These are phyloP conservation scores for Tanacetum coccineum DNA, from an alignment of 129 eudicot genomes.

Conservation along the genomic window DNA sequence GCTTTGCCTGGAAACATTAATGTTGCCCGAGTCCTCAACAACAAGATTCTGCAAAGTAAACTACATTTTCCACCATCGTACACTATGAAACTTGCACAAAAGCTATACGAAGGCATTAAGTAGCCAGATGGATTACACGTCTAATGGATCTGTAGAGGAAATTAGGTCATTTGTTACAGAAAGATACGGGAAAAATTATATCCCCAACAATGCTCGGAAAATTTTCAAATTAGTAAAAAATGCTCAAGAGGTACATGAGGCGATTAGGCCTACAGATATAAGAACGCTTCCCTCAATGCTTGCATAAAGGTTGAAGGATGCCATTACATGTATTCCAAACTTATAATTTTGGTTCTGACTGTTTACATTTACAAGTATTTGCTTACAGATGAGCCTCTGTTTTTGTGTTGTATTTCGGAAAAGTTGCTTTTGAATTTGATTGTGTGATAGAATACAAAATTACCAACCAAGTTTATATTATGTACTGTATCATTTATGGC, in stretches of 20 bases:
- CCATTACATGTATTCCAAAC: no score
- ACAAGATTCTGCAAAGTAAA: constrained; percentile 95
- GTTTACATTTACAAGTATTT: no score
- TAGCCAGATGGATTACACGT: constrained; percentile 83
- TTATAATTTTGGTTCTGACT: no score
- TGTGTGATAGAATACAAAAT: no score
- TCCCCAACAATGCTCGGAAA: constrained; percentile 52
- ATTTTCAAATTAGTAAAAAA: constrained; percentile 79
- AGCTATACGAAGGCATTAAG: constrained; percentile 79
- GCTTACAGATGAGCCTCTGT: no score
- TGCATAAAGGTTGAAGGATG: no score
- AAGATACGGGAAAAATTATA: constrained; percentile 57
- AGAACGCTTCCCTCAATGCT: constrained; percentile 71
- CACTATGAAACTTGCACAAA: constrained; percentile 91
- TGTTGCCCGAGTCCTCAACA: no score
- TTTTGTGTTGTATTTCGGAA: no score
- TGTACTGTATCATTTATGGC: no score
- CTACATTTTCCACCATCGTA: constrained; percentile 62
- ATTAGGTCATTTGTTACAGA: constrained; percentile 55
- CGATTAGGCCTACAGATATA: constrained; percentile 86
- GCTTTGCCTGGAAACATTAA: no score
- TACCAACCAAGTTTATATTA: no score
- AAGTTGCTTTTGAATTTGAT: no score
- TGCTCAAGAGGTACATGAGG: constrained; percentile 99
- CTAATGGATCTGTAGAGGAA: constrained; percentile 69